Evolutionary conservation across 192 early-diverging fungal genomes (phyloP), one percentile per base, ranked within the genome.

Genomic region (Piromyces finnis): DNA sequence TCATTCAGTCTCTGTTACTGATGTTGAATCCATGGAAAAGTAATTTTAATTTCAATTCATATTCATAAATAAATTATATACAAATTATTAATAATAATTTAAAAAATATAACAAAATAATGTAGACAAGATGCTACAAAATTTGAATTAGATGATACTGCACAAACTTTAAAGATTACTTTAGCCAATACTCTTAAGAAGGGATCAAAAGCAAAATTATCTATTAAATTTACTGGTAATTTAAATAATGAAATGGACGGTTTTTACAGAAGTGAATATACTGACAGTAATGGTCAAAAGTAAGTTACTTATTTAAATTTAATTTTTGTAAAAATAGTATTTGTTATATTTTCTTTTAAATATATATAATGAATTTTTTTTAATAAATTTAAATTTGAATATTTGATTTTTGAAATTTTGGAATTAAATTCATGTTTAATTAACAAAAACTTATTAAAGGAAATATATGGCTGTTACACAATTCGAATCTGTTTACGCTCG

Each of bases 401-500:
- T n/a, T n/a, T n/a, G n/a, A n/a, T n/a, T n/a, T n/a, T n/a, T n/a
- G n/a, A n/a, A n/a, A n/a, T n/a, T n/a, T n/a, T n/a, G n/a, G n/a
- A n/a, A n/a, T n/a, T n/a, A n/a, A n/a, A n/a, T n/a, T n/a, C n/a
- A n/a, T n/a, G n/a, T n/a, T n/a, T n/a, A n/a, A n/a, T n/a, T n/a
- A n/a, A n/a, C n/a, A n/a, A n/a, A n/a, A n/a, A n/a, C n/a, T n/a
- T n/a, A n/a, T n/a, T n/a, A n/a, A 68, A 68, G 51, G 26, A 68
- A 80, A 83, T 90, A 93, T 84, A 88, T 99, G 82, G 95, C 94
- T 14, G 93, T 93, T 13, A 98, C 97, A 12, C 97, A 99, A 84
- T 99, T 98, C 82, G 95, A 98, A 88, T 89, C 95, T 15, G 96
- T 94, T 28, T 92, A 96, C 83, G 93, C 93, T 30, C 93, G 97